Base-by-base conservation (phyloP, 1,139 yeast genomes). In the Pichia sp. region DNA sequence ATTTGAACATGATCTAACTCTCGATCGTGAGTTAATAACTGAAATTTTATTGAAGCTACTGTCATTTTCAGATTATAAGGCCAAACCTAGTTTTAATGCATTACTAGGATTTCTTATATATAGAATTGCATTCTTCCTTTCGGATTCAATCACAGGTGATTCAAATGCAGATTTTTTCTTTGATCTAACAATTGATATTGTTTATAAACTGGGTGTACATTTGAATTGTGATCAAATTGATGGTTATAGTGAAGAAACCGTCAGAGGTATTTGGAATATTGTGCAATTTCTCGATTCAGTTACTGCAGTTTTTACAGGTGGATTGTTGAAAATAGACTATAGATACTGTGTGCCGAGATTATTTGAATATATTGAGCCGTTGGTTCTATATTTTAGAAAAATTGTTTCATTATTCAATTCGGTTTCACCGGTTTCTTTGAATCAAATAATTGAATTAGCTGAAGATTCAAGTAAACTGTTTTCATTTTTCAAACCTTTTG, bases 281-380 rank as follows among this genome's bases (percentile, higher is more conserved):
- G 7, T 58, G 15, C 52, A 51, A 29, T 40, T 48, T 18, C 9
- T 45, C 23, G 63, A 59, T 47, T 53, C 58, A 11, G 11, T 38
- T 13, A 25, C 37, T 12, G 50, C 61, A 1, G 16, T 50, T 8
- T 32, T 42, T 39, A 40, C 53, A 18, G 63, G 63, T 1, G 44
- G 48, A 1, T 55, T 58, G 8, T 39, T 55, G 23, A 22, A 54
- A 40, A 53, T 60, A 22, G 53, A 56, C 46, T 58, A 58, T 35
- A 48, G 42, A 6, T 53, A 38, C 26, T 53, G 57, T 34, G 53
- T 53, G 39, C 53, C 53, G 5, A 42, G 45, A 22, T 36, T 39
- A 37, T 39, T 9, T 40, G 46, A 20, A 18, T 43, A 27, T 32
- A 39, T 39, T 48, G 47, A 41, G 25, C 45, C 48, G 39, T 13